phyloP scores from a whole-genome alignment of 1,284 basidiomycete species.

The Fomitopsis palustris region DNA sequence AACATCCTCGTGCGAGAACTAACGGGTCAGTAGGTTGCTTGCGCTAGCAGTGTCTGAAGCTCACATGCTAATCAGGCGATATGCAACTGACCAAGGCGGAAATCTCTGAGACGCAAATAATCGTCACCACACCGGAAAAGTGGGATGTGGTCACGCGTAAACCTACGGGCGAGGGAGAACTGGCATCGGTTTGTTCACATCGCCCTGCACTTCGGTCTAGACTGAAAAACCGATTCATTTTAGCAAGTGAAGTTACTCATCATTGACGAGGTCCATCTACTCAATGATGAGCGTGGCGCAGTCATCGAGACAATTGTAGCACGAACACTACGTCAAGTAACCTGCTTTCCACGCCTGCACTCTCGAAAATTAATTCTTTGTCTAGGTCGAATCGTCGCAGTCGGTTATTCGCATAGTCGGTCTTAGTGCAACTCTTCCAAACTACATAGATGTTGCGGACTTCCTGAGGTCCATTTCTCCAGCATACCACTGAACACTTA shows the following conservation, averaged over 20 bases:
- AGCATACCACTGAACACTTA: neutral
- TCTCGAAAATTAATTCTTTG: neutral
- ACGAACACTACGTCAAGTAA: conserved; percentile 85
- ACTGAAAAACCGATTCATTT: neutral
- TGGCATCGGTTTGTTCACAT: conserved; percentile 69
- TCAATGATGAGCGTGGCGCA: conserved; percentile 97
- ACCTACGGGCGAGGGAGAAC: conserved; percentile 93
- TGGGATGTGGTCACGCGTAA: conserved; percentile 99
- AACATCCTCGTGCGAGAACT: conserved; percentile 87
- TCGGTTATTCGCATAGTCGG: conserved; percentile 98
- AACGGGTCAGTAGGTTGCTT: conserved; percentile 54
- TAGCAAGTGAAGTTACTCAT: conserved; percentile 94
- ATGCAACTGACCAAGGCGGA: conserved; percentile 97
- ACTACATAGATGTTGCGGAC: conserved; percentile 96
- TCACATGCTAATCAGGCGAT: conserved; percentile 59
- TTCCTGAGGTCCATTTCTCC: conserved; percentile 70
- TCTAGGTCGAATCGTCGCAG: conserved; percentile 92
- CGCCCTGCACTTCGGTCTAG: neutral
- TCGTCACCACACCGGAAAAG: conserved; percentile 99
- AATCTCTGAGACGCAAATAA: conserved; percentile 95
- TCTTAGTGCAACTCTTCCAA: conserved; percentile 96
- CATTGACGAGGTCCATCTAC: conserved; percentile 96
- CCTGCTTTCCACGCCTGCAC: conserved; percentile 6
- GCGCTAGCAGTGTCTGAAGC: neutral
- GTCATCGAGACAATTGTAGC: conserved; percentile 99